Conservation (phyloP, 2,329 filamentous ascomycete genomes). For the Xylariales sp. region DNA sequence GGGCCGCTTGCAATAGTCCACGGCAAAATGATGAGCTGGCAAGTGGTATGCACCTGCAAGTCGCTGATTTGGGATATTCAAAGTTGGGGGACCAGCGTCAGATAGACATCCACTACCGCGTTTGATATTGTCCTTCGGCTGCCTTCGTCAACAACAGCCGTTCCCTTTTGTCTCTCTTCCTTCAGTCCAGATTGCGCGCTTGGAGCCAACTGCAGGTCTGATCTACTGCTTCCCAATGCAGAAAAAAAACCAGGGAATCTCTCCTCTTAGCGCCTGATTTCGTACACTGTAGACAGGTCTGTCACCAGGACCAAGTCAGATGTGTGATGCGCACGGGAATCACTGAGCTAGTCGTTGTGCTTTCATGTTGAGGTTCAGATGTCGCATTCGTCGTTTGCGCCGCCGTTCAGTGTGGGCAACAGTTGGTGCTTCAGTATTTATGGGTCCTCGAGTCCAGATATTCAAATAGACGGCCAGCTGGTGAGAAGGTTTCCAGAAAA, state of each 20-base stretch:
- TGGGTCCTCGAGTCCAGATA: neutral
- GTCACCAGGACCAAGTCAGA: no score
- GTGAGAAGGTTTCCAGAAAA: neutral
- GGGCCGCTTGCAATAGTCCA: conserved; percentile 36
- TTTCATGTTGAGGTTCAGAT: neutral
- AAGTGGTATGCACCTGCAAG: conserved; percentile 36
- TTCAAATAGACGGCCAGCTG: neutral
- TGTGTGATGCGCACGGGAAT: no score
- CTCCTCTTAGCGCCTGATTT: no score
- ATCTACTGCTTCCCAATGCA: neutral
- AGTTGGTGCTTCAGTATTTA: neutral
- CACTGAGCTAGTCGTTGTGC: no score
- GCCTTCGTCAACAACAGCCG: conserved; percentile 3
- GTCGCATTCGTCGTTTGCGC: neutral
- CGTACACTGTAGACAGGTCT: no score
- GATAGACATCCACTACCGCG: conserved; percentile 9
- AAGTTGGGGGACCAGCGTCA: conserved; percentile 18
- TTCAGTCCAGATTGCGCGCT: neutral
- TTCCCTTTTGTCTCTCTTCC: conserved; percentile 3
- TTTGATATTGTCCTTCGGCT: conserved; percentile 6
- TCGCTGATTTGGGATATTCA: conserved; percentile 36
- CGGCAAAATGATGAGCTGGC: conserved; percentile 41
- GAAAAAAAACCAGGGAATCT: neutral
- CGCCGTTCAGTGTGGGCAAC: neutral
- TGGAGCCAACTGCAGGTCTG: conserved; percentile 2